Evolutionary conservation across 2,329 filamentous ascomycete genomes (phyloP).

Genomic region (Bertia moriformis): DNA sequence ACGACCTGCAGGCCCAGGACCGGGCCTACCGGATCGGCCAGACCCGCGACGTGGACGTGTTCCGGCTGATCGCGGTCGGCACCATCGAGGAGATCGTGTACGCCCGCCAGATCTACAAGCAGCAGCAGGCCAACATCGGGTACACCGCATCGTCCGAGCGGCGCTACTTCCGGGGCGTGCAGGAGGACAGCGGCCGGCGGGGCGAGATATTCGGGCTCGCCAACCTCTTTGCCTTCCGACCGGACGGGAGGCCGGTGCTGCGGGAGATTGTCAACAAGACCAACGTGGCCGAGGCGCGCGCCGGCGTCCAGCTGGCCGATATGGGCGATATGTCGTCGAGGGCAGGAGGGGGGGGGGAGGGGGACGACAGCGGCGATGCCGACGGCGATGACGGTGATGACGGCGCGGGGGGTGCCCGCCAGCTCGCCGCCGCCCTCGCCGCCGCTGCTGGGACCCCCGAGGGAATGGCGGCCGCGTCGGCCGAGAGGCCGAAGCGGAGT

Average conservation of each 20-base stretch:
- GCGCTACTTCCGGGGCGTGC: conserved; percentile 88
- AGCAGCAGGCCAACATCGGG: conserved; percentile 94
- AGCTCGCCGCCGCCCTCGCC: conserved; percentile 48
- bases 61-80: conserved; percentile 75
- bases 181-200: conserved; percentile 66
- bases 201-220: conserved; percentile 85
- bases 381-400: conserved; percentile 39
- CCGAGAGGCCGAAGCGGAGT: conserved; percentile 27
- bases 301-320: conserved; percentile 68
- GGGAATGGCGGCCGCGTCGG: conserved; percentile 26
- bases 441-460: too few species aligned
- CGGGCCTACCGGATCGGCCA: conserved; percentile 93
- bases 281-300: conserved; percentile 84
- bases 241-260: conserved; percentile 64
- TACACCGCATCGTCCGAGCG: conserved; percentile 86
- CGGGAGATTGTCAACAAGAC: conserved; percentile 98
- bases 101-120: conserved; percentile 93
- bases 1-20: conserved; percentile 91
- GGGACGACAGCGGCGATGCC: too few species aligned
- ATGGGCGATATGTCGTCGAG: conserved; percentile 31
- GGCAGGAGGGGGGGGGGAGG: conserved; percentile 24
- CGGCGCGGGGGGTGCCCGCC: conserved; percentile 55
- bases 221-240: conserved; percentile 75
- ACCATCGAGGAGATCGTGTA: conserved; percentile 97
- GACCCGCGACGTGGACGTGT: conserved; percentile 83